These are phyloP conservation scores for Heracleum sosnowskyi DNA, from an alignment of 129 eudicot genomes.

Conservation along the genomic window DNA sequence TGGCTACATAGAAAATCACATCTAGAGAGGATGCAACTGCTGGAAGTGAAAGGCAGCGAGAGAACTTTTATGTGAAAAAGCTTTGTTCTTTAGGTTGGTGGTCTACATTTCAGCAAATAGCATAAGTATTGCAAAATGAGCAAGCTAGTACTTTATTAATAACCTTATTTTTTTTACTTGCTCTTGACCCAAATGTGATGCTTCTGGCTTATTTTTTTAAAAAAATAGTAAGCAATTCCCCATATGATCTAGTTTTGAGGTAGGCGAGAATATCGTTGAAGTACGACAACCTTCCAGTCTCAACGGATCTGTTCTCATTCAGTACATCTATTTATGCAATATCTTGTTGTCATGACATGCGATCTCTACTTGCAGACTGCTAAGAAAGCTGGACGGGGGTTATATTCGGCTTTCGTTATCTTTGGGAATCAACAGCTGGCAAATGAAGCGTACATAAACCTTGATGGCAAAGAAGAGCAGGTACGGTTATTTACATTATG, in stretches of 20 bases:
- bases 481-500: slow-evolving; percentile 21
- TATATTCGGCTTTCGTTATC: slow-evolving; percentile 53
- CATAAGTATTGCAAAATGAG: background rate
- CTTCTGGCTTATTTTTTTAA: background rate
- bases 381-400: slow-evolving; percentile 43
- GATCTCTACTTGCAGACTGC: slow-evolving; percentile 28
- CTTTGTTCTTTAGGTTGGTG: background rate
- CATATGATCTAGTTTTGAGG: background rate
- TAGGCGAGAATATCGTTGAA: background rate
- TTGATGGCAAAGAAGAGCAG: slow-evolving; percentile 41
- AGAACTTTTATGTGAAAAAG: background rate
- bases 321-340: background rate
- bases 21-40: background rate
- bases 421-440: slow-evolving; percentile 57
- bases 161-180: background rate
- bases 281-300: background rate
- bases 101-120: background rate
- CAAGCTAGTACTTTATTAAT: background rate
- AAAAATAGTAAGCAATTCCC: background rate
- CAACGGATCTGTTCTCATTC: background rate
- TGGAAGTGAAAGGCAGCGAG: background rate
- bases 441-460: slow-evolving; percentile 41
- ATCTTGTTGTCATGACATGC: background rate
- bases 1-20: background rate
- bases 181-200: background rate